Base-by-base conservation (phyloP, 148 eudicot species). In the Rhododendron ferrugineum region DNA sequence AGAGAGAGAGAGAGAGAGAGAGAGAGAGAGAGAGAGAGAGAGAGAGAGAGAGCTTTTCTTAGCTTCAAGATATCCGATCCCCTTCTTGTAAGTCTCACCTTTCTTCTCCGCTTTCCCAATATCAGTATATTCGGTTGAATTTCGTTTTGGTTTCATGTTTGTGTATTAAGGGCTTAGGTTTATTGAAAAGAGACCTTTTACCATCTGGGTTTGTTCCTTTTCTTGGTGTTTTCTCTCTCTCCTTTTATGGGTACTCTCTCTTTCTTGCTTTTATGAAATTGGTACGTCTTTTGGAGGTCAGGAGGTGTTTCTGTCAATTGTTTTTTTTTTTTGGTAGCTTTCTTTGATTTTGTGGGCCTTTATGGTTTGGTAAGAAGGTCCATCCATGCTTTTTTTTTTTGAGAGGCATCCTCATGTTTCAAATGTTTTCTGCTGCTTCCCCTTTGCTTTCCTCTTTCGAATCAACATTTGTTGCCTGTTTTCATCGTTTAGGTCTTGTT, bases 21-120 rank as follows among this genome's bases (percentile, higher is more conserved):
- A 74, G 44, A 34, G 79, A n/a, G 68, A 14, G 42, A 28, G 28
- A 44, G 26, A 36, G 72, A 74, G 44, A 74, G 60, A 54, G 23
- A 84, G 54, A 78, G 75, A 50, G 72, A 74, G 46, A 18, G 80
- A n/a, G 37, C 14, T 78, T 91, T 86, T 85, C 91, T 88, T 91
- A 64, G 88, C 90, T 89, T 88, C 60, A 78, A 91, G 91, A 86
- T 91, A 85, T 89, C 82, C 86, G 86, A 91, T 89, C 86, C 91
- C 88, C 88, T 85, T 87, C 90, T 88, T 90, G 93, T 91, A 93
- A 93, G 94, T 88, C 79, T 89, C 85, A 75, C 28, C 79, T 83
- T 85, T 83, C 86, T 82, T 79, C 30, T 76, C 54, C 47, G n/a
- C 50, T 77, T 86, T 44, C 70, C 84, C 40, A 20, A 15, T 74